phyloP scores from a whole-genome alignment of 1,284 basidiomycete genomes.

The Pascua sp. region DNA sequence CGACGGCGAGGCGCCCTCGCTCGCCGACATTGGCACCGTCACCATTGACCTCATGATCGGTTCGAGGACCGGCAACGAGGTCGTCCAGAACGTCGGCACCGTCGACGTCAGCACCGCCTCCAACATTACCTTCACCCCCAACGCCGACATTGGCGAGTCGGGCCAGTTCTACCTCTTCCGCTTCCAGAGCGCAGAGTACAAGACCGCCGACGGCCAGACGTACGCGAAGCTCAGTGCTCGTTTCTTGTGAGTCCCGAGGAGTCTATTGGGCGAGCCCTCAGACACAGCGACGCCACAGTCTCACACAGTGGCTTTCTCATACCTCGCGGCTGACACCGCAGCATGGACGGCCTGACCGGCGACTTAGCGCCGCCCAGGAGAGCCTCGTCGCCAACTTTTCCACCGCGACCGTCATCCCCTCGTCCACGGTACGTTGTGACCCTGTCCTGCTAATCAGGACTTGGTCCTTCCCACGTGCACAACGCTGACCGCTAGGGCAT shows the following conservation, averaged over 20 bases:
- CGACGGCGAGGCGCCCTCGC: slow-evolving; percentile 56
- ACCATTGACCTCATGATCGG: slow-evolving; percentile 64
- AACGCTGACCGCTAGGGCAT: no score
- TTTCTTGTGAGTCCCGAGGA: slow-evolving; percentile 5
- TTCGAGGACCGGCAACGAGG: slow-evolving; percentile 51
- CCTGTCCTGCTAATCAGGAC: no score
- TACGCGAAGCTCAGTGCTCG: not conserved
- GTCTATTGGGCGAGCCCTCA: no score
- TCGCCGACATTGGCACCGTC: slow-evolving; percentile 60
- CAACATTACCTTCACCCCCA: slow-evolving; percentile 60
- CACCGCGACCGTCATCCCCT: not conserved
- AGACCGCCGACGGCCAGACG: not conserved
- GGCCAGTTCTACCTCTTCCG: slow-evolving; percentile 53
- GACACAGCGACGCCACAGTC: no score
- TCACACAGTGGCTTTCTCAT: no score
- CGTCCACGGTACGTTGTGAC: no score
- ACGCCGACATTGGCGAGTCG: slow-evolving; percentile 61
- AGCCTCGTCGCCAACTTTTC: slow-evolving; percentile 13
- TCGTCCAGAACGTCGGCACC: slow-evolving; percentile 60
- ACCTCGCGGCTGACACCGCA: not conserved
- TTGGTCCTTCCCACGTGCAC: no score
- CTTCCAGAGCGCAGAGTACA: slow-evolving; percentile 56
- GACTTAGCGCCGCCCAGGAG: slow-evolving; percentile 1
- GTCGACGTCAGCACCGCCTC: slow-evolving; percentile 60
- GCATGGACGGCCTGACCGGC: slow-evolving; percentile 1